Conservation (phyloP, 352 stramenopile genomes). For the Globisporangium cylindrosporum region DNA sequence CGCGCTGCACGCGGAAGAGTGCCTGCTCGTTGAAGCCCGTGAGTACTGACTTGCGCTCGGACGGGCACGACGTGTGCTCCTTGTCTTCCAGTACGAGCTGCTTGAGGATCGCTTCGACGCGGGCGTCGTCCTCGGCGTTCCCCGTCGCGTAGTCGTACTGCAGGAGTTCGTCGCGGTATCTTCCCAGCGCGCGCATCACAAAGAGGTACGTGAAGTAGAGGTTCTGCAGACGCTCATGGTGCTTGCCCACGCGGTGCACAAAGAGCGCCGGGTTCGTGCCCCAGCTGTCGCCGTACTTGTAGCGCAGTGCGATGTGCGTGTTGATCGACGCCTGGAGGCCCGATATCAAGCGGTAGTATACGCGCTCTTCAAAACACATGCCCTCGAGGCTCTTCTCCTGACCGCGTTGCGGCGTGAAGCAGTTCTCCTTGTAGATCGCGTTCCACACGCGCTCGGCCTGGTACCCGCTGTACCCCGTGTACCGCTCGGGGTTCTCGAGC, state of each 20-base stretch:
- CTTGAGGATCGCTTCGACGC: constrained; percentile 65
- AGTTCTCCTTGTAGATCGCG: constrained; percentile 98
- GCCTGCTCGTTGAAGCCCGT: constrained; percentile 86
- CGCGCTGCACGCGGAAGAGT: constrained; percentile 77
- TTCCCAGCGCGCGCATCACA: constrained; percentile 93
- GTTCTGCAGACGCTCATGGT: constrained; percentile 96
- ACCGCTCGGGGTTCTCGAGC: constrained; percentile 96
- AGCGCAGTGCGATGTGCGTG: constrained; percentile 90
- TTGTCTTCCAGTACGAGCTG: constrained; percentile 66
- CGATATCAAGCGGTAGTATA: constrained; percentile 95
- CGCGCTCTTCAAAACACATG: constrained; percentile 93
- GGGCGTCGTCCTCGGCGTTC: constrained; percentile 84
- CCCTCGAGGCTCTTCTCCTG: constrained; percentile 61
- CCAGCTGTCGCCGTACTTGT: constrained; percentile 73
- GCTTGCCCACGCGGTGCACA: constrained; percentile 87
- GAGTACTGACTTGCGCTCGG: constrained; percentile 64
- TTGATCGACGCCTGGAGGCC: constrained; percentile 96
- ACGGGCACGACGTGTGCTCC: constrained; percentile 40
- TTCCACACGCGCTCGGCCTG: constrained; percentile 93
- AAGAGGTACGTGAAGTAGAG: constrained; percentile 99
- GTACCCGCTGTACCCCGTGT: constrained; percentile 96
- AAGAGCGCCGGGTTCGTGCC: constrained; percentile 76
- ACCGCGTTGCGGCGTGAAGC: constrained; percentile 65
- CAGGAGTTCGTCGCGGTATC: constrained; percentile 91
- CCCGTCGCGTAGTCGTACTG: constrained; percentile 95